These are phyloP conservation scores for Nemania serpens DNA, from an alignment of 2,329 filamentous ascomycete species.

Conservation along the genomic window DNA sequence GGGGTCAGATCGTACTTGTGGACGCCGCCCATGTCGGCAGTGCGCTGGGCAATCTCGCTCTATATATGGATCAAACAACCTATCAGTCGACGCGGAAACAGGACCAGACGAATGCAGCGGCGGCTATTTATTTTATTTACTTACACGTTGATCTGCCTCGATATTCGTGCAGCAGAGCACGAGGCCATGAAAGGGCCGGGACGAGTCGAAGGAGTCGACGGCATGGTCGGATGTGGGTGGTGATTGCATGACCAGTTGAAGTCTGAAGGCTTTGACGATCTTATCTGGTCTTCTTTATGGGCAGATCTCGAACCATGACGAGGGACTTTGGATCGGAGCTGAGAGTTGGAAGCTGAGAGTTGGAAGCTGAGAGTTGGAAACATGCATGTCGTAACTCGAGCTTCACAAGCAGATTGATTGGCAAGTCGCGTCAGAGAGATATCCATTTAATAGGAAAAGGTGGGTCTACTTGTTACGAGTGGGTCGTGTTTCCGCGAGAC, in stretches of 20 bases:
- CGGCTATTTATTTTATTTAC: slow-evolving; percentile 42
- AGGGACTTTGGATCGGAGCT: not conserved
- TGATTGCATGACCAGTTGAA: slow-evolving; percentile 31
- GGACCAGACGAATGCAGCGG: too few relatives aligned
- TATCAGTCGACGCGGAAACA: not conserved
- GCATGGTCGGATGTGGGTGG: slow-evolving; percentile 31
- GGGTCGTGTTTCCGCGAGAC: too few relatives aligned
- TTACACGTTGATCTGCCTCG: slow-evolving; percentile 75
- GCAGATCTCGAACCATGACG: too few relatives aligned
- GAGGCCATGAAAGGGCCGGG: slow-evolving; percentile 70
- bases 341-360: too few relatives aligned
- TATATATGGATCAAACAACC: slow-evolving; percentile 31
- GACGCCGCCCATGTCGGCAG: slow-evolving; percentile 79
- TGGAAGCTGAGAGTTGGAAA: not conserved
- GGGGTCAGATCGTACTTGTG: slow-evolving; percentile 94
- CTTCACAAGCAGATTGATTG: not conserved
- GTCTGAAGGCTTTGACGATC: too few relatives aligned
- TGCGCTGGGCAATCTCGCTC: slow-evolving; percentile 65
- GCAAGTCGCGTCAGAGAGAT: not conserved
- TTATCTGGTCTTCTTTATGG: too few relatives aligned
- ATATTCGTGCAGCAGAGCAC: slow-evolving; percentile 90
- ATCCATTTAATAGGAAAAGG: not conserved
- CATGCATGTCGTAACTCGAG: not conserved
- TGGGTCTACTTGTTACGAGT: not conserved
- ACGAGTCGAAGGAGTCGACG: slow-evolving; percentile 52